Evolutionary conservation across 148 eudicot species (phyloP), one percentile per base, ranked within the genome.

Genomic region (Heliamphora exappendiculata): DNA sequence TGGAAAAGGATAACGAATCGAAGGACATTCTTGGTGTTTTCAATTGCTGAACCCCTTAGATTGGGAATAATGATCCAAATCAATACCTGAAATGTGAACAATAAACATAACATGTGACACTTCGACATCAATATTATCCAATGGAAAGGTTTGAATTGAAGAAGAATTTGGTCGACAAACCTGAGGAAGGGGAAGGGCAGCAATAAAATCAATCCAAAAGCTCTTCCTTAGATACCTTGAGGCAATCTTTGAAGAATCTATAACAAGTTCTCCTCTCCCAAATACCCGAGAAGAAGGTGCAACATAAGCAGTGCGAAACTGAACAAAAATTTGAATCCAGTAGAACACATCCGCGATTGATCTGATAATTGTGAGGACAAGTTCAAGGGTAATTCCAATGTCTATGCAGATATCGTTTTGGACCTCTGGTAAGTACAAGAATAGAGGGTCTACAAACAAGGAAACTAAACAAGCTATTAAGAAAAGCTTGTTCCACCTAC

Each of bases 121-220:
- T 39, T 39, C 1, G 16, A 19, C 29, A 67, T 22, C 17, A 22
- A 22, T n/a, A 36, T 39, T 4, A n/a, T n/a, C n/a, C n/a, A n/a
- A n/a, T n/a, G n/a, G n/a, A n/a, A n/a, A n/a, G n/a, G n/a, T 17
- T 28, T 44, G 45, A 71, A 50, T 50, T 50, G 14, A 51, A 71
- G 60, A 33, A 34, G 34, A 51, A 3, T 51, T 33, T 34, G 44
- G 17, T 34, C 2, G 45, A n/a, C 60, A 51, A 16, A 90, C 97
- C 90, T 91, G 97, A 36, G 97, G 97, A 70, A 91, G 86, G 60
- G 97, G 97, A 26, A 91, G 76, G 45, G 97, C 90, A 65, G 97
- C 89, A 20, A 91, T 10, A 14, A 83, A 74, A 51, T 91, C 97
- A 26, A 89, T 62, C 82, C 87, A 84, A 65, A 90, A 87, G 16